Base-by-base conservation (phyloP, 495 filamentous ascomycete genomes). In the Xylaria intraflava region DNA sequence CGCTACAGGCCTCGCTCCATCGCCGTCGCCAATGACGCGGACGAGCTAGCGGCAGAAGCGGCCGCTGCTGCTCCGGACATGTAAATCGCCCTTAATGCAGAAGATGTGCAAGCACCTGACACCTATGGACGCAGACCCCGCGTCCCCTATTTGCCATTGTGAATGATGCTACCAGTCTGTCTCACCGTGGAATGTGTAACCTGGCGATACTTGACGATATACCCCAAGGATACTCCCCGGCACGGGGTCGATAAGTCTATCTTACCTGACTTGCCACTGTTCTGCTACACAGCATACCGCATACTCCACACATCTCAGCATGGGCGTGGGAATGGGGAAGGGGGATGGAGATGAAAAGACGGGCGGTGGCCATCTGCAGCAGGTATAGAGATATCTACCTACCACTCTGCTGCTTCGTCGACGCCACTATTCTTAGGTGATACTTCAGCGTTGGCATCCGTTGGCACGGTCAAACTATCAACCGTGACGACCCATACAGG, bases 141-240 rank as follows among this genome's bases (percentile, higher is more conserved):
- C 29, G 26, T 42, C 29, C 14, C 29, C 27, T 9, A 51, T 51
- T 43, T 26, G 29, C n/a, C 48, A 17, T 20, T 20, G 11, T 20
- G 0, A 22, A 49, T 39, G 11, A 30, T 49, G 22, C 39, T 39
- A 40, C 33, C 46, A 30, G 29, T 29, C 24, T 23, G 49, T 51
- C 48, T 51, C 49, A 42, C 39, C 16, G 16, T 43, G 27, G 16
- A 30, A 17, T 22, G 49, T 51, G 49, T 23, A 51, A 43, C 39
- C 19, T 33, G 31, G 27, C 19, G 43, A 24, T 9, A 33, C 26
- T 29, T 33, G 31, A 12, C 8, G 31, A 7, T 33, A 2, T n/a
- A 6, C 11, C 14, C 31, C 31, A 2, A 33, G 31, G 2, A 33
- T 4, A 9, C 9, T 4, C 9, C 10, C 11, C 31, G 31, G 31